Evolutionary conservation across 306 rosid genomes (phyloP).

Genomic region (Oxytropis ochrocephala): DNA sequence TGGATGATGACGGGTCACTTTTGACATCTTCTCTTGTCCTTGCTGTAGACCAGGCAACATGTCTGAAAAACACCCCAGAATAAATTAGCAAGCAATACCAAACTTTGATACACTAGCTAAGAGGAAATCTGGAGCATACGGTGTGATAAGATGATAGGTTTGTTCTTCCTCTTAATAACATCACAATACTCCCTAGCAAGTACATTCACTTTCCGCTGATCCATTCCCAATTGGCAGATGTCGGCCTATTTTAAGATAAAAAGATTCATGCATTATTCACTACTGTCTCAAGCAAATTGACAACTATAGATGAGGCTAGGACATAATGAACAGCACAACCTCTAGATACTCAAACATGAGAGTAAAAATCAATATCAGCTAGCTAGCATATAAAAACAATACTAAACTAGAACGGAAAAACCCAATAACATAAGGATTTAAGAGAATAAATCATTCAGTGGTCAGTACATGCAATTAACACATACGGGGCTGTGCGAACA

Average conservation of each 20-base stretch:
- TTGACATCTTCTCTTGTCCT: slow-evolving; percentile 92
- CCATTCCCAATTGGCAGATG: slow-evolving; percentile 96
- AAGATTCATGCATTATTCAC: slow-evolving; percentile 13
- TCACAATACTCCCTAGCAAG: slow-evolving; percentile 90
- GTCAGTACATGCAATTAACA: neutral
- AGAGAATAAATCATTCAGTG: neutral
- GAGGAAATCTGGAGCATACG: slow-evolving; percentile 16
- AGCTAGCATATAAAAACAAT: neutral
- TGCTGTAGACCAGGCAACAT: slow-evolving; percentile 83
- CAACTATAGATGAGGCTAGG: neutral
- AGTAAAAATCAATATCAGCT: neutral
- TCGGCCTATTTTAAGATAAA: slow-evolving; percentile 51
- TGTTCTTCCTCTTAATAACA: slow-evolving; percentile 80
- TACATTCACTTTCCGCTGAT: slow-evolving; percentile 80
- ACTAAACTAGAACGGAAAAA: neutral
- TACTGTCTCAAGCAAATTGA: slow-evolving; percentile 4
- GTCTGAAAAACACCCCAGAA: slow-evolving; percentile 45
- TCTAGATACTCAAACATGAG: neutral
- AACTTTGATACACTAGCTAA: neutral
- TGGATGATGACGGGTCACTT: slow-evolving; percentile 72
- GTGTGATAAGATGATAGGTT: slow-evolving; percentile 86
- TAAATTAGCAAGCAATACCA: slow-evolving; percentile 10
- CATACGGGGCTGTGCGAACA: neutral
- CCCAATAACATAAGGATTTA: neutral
- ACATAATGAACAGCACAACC: neutral